Evolutionary conservation across 1,284 basidiomycete species (phyloP).

Genomic region (Cystobasidium pallidum): DNA sequence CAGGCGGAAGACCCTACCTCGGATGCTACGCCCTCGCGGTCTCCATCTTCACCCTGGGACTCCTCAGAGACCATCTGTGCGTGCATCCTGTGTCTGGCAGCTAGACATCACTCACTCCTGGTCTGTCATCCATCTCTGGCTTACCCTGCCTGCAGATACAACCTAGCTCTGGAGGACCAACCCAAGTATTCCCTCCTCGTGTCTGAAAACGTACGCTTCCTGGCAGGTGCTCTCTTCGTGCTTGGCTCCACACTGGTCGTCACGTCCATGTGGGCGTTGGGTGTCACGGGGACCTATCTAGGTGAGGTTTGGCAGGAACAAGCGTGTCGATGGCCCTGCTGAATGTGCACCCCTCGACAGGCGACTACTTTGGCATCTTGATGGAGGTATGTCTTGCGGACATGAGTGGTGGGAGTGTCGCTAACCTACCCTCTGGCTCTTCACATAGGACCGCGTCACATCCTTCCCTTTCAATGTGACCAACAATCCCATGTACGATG

Average conservation of each 20-base stretch:
- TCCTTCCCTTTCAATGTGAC: constrained; percentile 93
- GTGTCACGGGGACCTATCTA: constrained; percentile 72
- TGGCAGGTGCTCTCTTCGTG: constrained; percentile 67
- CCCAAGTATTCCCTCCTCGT: constrained; percentile 62
- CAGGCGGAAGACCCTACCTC: constrained; percentile 70
- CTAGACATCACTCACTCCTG: constrained; percentile 36
- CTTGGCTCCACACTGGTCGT: constrained; percentile 80
- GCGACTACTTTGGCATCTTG: constrained; percentile 98
- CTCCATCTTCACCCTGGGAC: constrained; percentile 83
- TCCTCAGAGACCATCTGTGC: constrained; percentile 82
- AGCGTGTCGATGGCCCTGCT: constrained; percentile 24
- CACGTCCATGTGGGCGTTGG: constrained; percentile 86
- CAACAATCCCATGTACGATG: constrained; percentile 93
- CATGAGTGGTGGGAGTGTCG: too few relatives aligned
- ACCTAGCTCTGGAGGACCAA: constrained; percentile 71
- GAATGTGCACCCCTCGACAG: neutral
- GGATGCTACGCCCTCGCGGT: constrained; percentile 91
- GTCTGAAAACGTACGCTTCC: constrained; percentile 64
- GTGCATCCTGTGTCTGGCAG: constrained; percentile 57
- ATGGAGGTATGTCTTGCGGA: constrained; percentile 72
- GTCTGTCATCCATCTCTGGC: neutral
- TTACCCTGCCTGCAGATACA: constrained; percentile 63
- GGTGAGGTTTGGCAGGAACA: constrained; percentile 15
- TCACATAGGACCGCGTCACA: constrained; percentile 57
- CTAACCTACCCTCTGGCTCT: too few relatives aligned